Conservation (phyloP, 2,329 filamentous ascomycete genomes). For the Apiospora marii region DNA sequence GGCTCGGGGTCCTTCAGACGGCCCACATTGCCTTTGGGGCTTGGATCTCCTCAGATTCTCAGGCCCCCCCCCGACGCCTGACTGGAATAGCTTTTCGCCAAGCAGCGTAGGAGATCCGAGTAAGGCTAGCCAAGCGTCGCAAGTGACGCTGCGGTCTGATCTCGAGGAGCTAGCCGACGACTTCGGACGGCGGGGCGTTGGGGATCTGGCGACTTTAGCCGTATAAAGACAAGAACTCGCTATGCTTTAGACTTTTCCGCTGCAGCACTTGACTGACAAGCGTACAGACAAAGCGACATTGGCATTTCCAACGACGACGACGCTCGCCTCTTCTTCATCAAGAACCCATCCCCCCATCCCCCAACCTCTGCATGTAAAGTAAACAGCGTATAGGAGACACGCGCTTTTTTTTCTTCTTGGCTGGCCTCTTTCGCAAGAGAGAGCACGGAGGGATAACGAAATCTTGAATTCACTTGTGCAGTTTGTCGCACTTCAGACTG, state of each 20-base stretch:
- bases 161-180: not conserved
- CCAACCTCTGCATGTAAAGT: not conserved
- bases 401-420: not conserved
- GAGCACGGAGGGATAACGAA: not conserved
- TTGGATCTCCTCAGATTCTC: not conserved
- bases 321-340: not conserved
- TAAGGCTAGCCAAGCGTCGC: constrained; percentile 5
- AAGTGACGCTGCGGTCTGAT: constrained; percentile 10
- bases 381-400: not conserved
- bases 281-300: constrained; percentile 16
- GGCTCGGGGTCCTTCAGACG: constrained; percentile 7
- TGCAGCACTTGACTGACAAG: constrained; percentile 20
- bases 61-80: not conserved
- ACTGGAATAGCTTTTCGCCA: constrained; percentile 19
- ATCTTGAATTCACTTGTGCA: not conserved
- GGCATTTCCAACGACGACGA: constrained; percentile 5
- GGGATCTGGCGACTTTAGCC: not conserved
- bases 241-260: constrained; percentile 2
- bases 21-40: not conserved
- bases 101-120: not conserved
- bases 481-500: not conserved
- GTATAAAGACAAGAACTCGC: not conserved
- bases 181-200: constrained; percentile 16
- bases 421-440: not conserved
- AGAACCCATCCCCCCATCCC: not conserved